Evolutionary conservation across 371 early-diverging fungal species (phyloP).

Genomic region (Saksenaea oblongispora): DNA sequence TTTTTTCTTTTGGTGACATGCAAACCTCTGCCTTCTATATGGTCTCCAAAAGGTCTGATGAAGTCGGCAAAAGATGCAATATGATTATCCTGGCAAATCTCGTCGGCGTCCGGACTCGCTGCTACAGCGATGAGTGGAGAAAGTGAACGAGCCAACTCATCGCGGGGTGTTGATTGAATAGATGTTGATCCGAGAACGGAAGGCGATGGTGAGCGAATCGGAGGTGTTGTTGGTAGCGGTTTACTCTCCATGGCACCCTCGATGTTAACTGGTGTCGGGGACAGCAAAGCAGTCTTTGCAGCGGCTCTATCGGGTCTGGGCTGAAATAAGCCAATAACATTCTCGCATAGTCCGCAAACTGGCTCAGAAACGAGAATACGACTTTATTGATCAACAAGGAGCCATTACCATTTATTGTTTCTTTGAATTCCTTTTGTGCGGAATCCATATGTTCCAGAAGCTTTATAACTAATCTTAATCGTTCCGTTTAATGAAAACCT

Average conservation of each 20-base stretch:
- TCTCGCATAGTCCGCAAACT: no score
- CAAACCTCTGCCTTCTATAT: slow-evolving; percentile 73
- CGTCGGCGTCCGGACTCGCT: slow-evolving; percentile 74
- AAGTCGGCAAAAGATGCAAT: slow-evolving; percentile 74
- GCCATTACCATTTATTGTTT: no score
- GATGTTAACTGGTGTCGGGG: not conserved
- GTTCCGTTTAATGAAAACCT: no score
- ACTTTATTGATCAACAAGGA: no score
- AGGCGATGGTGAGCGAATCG: slow-evolving; percentile 10
- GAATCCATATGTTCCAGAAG: no score
- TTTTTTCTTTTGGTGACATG: not conserved
- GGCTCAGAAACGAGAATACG: no score
- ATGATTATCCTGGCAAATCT: slow-evolving; percentile 67
- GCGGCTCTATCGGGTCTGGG: no score
- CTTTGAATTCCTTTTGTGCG: no score
- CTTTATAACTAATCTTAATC: no score
- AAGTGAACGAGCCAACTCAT: slow-evolving; percentile 62
- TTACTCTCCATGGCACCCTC: slow-evolving; percentile 14
- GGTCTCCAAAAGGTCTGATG: slow-evolving; percentile 82
- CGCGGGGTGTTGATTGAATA: slow-evolving; percentile 38
- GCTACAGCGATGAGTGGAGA: slow-evolving; percentile 78
- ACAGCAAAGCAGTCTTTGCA: not conserved
- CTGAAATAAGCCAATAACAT: no score
- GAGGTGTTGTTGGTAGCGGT: slow-evolving; percentile 15
- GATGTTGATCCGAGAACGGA: slow-evolving; percentile 7